Conservation (phyloP, 805 yeast genomes). For the Candida coleopterorum region DNA sequence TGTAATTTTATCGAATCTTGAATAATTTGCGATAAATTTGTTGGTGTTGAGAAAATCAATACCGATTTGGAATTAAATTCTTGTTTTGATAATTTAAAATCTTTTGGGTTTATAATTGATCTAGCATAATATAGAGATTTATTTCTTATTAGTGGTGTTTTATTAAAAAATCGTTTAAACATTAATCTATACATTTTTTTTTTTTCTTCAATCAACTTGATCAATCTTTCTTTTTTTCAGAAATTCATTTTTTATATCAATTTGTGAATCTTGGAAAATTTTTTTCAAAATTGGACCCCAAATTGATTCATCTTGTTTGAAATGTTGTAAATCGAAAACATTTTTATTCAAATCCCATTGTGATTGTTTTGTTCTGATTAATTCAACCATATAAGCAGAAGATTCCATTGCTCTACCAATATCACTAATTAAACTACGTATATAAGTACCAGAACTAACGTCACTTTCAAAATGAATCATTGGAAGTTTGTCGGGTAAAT, state of each 20-base stretch:
- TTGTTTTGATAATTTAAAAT: constrained; percentile 9
- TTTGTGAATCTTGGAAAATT: constrained; percentile 42
- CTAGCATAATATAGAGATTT: constrained; percentile 5
- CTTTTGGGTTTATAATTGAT: constrained; percentile 14
- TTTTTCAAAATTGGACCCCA: constrained; percentile 66
- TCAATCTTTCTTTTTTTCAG: constrained; percentile 19
- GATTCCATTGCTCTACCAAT: constrained; percentile 77
- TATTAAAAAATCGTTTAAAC: constrained; percentile 2
- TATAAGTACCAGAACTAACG: constrained; percentile 94
- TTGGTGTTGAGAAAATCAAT: constrained; percentile 33
- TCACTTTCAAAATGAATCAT: constrained; percentile 65
- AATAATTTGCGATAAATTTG: constrained; percentile 25
- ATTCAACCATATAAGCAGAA: constrained; percentile 82
- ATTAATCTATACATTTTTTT: not conserved
- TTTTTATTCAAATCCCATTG: constrained; percentile 75
- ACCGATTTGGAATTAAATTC: constrained; percentile 21
- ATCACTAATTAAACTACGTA: constrained; percentile 85
- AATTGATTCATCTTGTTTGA: constrained; percentile 52
- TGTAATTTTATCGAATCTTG: constrained; percentile 23
- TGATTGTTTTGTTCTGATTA: constrained; percentile 71
- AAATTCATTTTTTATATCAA: constrained; percentile 15
- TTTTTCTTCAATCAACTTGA: constrained; percentile 12
- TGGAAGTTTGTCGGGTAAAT: constrained; percentile 53
- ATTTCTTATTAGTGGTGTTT: not conserved
- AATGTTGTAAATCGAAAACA: constrained; percentile 64